Percentiles rank a stretch among this genome's conserved stretches.
Conservation (phyloP, 2,329 filamentous ascomycete species). For the Aureobasidium sp. region DNA sequence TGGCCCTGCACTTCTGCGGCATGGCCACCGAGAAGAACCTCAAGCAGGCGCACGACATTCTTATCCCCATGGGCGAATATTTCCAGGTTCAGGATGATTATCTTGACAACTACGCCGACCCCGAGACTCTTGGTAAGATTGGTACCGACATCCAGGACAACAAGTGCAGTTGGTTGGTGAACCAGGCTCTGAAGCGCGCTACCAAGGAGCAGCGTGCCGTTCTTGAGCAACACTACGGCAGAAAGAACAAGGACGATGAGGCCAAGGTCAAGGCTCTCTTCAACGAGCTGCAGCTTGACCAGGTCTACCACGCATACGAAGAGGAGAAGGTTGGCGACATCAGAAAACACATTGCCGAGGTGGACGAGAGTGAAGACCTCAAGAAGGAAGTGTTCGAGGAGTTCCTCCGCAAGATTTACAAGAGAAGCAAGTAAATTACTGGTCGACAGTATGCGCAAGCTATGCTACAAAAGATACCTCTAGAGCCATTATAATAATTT, state of each 20-base stretch:
- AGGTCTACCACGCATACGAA: constrained; percentile 82
- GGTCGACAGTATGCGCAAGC: constrained; percentile 5
- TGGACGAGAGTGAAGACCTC: constrained; percentile 82
- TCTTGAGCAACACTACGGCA: constrained; percentile 88
- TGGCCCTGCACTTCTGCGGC: constrained; percentile 79
- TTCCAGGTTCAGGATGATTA: constrained; percentile 99
- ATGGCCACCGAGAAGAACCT: constrained; percentile 84
- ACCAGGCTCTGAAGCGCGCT: constrained; percentile 77
- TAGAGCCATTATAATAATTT: constrained; percentile 12
- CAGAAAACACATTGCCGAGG: constrained; percentile 61
- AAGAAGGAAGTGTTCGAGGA: constrained; percentile 85
- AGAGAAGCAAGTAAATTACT: constrained; percentile 74
- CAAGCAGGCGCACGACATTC: constrained; percentile 79
- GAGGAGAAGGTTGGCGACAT: constrained; percentile 79
- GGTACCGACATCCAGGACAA: constrained; percentile 99
- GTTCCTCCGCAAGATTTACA: constrained; percentile 96
- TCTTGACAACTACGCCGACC: constrained; percentile 93
- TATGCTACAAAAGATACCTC: constrained; percentile 10
- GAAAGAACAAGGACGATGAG: constrained; percentile 79
- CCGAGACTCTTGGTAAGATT: constrained; percentile 92
- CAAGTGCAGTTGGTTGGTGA: constrained; percentile 98
- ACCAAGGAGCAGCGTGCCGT: constrained; percentile 80
- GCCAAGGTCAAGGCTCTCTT: constrained; percentile 82
- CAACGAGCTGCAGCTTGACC: constrained; percentile 75
- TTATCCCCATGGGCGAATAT: constrained; percentile 96